Conservation (phyloP, 2,329 filamentous ascomycete species). For the Penicillium thymicola region DNA sequence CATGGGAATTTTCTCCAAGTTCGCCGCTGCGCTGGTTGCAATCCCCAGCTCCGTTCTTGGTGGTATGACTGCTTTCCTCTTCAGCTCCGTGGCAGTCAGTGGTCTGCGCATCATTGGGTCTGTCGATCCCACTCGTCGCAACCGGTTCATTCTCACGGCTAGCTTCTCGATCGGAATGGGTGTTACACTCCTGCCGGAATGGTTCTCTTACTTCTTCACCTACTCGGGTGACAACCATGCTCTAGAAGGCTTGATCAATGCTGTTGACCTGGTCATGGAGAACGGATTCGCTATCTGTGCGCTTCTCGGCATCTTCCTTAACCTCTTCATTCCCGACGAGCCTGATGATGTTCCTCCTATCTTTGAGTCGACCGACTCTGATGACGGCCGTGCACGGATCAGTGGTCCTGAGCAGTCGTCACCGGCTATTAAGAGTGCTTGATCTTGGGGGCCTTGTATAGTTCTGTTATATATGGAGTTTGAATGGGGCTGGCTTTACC, state of each 20-base stretch:
- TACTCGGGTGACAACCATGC: constrained; percentile 59
- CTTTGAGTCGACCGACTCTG: constrained; percentile 22
- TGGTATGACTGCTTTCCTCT: constrained; percentile 61
- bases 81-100: constrained; percentile 62
- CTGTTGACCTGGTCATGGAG: constrained; percentile 65
- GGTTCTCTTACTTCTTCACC: constrained; percentile 49
- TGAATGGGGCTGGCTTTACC: not conserved
- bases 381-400: constrained; percentile 16
- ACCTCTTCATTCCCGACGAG: constrained; percentile 70
- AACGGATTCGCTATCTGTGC: constrained; percentile 63
- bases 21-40: constrained; percentile 64
- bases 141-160: constrained; percentile 64
- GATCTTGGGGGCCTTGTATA: not conserved
- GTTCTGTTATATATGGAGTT: not conserved
- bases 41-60: constrained; percentile 55
- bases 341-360: constrained; percentile 59
- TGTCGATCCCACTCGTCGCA: constrained; percentile 61
- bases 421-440: constrained; percentile 7
- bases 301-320: constrained; percentile 68
- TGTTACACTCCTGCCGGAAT: constrained; percentile 48
- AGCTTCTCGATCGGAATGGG: constrained; percentile 59
- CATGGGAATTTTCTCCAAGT: constrained; percentile 70
- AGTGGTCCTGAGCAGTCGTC: not conserved
- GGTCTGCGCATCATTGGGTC: constrained; percentile 64
- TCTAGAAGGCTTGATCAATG: constrained; percentile 56